These are phyloP conservation scores for Malassezia furfur DNA, from an alignment of 1,284 basidiomycete genomes.

Conservation along the genomic window DNA sequence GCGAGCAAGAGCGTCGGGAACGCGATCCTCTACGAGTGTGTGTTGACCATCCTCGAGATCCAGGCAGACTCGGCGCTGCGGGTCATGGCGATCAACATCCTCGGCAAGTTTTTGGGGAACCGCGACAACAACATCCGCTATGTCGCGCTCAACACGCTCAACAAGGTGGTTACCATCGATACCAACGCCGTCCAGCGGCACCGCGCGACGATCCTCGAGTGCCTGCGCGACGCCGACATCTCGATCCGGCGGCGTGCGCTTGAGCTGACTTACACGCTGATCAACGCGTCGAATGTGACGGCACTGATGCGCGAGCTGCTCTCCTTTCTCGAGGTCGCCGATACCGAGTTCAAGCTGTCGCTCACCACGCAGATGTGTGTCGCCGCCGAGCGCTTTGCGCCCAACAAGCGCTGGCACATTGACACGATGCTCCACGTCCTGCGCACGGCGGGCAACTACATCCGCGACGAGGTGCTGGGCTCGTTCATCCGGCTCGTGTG, in stretches of 20 bases:
- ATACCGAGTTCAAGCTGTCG: slow-evolving; percentile 96
- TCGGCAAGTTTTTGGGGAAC: slow-evolving; percentile 96
- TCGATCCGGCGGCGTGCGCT: slow-evolving; percentile 93
- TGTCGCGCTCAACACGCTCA: slow-evolving; percentile 93
- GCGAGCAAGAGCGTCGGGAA: slow-evolving; percentile 97
- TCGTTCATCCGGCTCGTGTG: slow-evolving; percentile 91
- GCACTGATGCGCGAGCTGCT: slow-evolving; percentile 84
- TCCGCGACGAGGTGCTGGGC: slow-evolving; percentile 88
- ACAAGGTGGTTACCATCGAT: slow-evolving; percentile 96
- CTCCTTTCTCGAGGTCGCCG: slow-evolving; percentile 92
- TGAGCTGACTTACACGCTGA: slow-evolving; percentile 92
- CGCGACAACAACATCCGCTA: slow-evolving; percentile 97
- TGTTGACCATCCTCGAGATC: slow-evolving; percentile 93
- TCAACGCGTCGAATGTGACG: slow-evolving; percentile 89
- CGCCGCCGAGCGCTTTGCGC: slow-evolving; percentile 90
- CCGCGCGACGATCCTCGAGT: slow-evolving; percentile 94
- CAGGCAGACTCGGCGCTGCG: slow-evolving; percentile 89
- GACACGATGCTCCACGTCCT: slow-evolving; percentile 89
- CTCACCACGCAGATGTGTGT: slow-evolving; percentile 96
- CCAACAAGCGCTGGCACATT: slow-evolving; percentile 98
- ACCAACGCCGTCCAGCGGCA: slow-evolving; percentile 97
- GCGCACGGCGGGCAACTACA: slow-evolving; percentile 94
- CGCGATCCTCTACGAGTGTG: slow-evolving; percentile 94
- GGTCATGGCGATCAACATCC: slow-evolving; percentile 99
- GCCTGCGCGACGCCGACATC: slow-evolving; percentile 93